Conservation (phyloP, 345 rosid species). For the Linum usitatissimum region DNA sequence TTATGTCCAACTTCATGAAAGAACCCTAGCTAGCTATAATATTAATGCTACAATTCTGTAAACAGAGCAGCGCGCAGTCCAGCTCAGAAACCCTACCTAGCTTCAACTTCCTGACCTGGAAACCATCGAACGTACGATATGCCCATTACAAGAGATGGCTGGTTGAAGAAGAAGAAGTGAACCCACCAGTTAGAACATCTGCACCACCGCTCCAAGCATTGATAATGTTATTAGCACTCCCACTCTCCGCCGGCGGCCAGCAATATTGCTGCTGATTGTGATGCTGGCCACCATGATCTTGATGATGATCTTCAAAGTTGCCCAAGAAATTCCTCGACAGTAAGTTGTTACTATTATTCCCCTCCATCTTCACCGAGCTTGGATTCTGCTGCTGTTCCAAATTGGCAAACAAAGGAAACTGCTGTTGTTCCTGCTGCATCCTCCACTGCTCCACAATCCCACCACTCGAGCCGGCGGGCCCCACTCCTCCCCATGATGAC, state of each 20-base stretch:
- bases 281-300: not conserved
- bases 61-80: too few species aligned
- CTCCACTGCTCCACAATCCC: not conserved
- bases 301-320: not conserved
- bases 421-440: not conserved
- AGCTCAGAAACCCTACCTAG: too few species aligned
- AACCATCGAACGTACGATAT: too few species aligned
- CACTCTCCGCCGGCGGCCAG: not conserved
- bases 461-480: too few species aligned
- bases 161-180: not conserved
- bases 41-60: too few species aligned
- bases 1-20: too few species aligned
- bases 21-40: too few species aligned
- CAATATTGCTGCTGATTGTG: not conserved
- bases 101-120: too few species aligned
- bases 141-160: not conserved
- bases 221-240: not conserved
- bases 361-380: not conserved
- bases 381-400: not conserved
- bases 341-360: not conserved
- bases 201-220: not conserved
- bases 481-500: too few species aligned
- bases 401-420: not conserved
- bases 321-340: not conserved
- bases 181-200: not conserved